phyloP scores from a whole-genome alignment of 805 yeast genomes.

The Komagataella kurtzmanii region DNA sequence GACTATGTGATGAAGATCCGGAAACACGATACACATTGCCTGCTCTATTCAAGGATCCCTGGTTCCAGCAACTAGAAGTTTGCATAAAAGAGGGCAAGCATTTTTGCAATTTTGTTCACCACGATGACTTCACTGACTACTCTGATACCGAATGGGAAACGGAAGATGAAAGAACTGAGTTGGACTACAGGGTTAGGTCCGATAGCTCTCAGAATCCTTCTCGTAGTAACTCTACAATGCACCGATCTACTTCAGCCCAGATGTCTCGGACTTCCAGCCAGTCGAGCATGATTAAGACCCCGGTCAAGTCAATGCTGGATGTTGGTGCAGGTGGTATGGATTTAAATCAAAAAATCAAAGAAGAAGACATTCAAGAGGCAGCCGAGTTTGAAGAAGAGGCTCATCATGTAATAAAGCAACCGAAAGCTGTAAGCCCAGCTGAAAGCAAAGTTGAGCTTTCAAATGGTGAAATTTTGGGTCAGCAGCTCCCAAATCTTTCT shows the following conservation, averaged over 20 bases:
- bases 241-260: not conserved
- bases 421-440: not conserved
- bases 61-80: slow-evolving; percentile 51
- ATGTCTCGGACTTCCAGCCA: not conserved
- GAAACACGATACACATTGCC: slow-evolving; percentile 43
- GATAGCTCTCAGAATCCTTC: not conserved
- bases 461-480: not conserved
- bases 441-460: not conserved
- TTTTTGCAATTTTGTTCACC: slow-evolving; percentile 11
- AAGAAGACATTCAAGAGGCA: not conserved
- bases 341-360: not conserved
- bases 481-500: not conserved
- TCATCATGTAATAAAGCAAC: not conserved
- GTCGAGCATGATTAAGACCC: not conserved
- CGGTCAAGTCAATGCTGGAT: slow-evolving; percentile 4
- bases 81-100: slow-evolving; percentile 37
- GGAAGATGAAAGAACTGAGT: not conserved
- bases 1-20: slow-evolving; percentile 54
- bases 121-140: slow-evolving; percentile 1
- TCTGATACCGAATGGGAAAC: not conserved
- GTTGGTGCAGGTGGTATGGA: not conserved
- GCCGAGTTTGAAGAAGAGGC: not conserved
- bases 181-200: not conserved
- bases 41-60: slow-evolving; percentile 49
- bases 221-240: not conserved